These are phyloP conservation scores for Heterobasidion irregulare DNA, from an alignment of 1,284 basidiomycete genomes.

Conservation along the genomic window DNA sequence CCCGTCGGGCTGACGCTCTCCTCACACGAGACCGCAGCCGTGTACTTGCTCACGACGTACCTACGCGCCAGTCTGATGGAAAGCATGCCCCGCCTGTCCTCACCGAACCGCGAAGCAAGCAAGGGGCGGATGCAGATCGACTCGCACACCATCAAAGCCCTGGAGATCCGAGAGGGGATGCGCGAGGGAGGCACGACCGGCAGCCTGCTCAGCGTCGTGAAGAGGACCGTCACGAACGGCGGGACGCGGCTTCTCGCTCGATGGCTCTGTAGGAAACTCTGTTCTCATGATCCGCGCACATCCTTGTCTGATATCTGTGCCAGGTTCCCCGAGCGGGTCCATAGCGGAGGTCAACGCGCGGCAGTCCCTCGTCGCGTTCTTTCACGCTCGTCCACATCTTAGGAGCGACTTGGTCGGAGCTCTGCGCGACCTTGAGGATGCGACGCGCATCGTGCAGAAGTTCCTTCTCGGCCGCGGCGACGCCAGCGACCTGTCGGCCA, in stretches of 20 bases:
- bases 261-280: slow-evolving; percentile 52
- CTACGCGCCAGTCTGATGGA: slow-evolving; percentile 71
- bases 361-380: slow-evolving; percentile 75
- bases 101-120: slow-evolving; percentile 51
- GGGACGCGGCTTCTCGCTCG: slow-evolving; percentile 73
- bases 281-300: not conserved
- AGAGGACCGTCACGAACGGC: slow-evolving; percentile 73
- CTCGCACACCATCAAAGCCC: slow-evolving; percentile 80
- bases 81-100: slow-evolving; percentile 60
- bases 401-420: slow-evolving; percentile 57
- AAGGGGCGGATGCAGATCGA: slow-evolving; percentile 82
- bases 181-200: slow-evolving; percentile 69
- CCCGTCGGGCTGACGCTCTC: slow-evolving; percentile 6
- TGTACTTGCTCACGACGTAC: slow-evolving; percentile 62
- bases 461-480: slow-evolving; percentile 69
- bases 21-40: slow-evolving; percentile 46
- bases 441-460: slow-evolving; percentile 72
- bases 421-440: slow-evolving; percentile 62
- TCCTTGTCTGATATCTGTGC: not conserved
- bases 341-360: slow-evolving; percentile 64
- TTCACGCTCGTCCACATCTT: slow-evolving; percentile 57
- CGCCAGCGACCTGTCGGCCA: slow-evolving; percentile 53
- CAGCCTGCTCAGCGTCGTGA: slow-evolving; percentile 72
- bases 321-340: slow-evolving; percentile 84
- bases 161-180: slow-evolving; percentile 79